Evolutionary conservation across 108 stramenopile species (phyloP), one percentile per base, ranked within the genome.

Genomic region (Parmales sp.): DNA sequence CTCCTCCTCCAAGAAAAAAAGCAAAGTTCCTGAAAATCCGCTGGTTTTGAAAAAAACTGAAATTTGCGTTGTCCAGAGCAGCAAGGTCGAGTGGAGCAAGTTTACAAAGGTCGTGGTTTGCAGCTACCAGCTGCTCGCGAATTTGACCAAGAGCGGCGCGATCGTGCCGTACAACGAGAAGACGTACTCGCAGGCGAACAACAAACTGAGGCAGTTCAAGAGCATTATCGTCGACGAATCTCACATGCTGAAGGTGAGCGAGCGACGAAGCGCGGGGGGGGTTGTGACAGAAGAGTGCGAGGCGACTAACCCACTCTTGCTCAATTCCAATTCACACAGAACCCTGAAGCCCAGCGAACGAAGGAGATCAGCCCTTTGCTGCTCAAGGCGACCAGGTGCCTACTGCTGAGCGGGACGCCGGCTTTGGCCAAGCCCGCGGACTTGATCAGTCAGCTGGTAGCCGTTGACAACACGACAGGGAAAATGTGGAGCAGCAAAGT

Each of bases 351-450:
- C 2, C 86, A 92, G 70, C 80, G 97, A 41, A 95, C 95, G 0
- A 78, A 72, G 38, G 63, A 64, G 13, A 70, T 96, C 13, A 54
- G 90, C 11, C 95, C 96, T 0, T 38, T 99, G 9, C 70, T 97
- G 18, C 76, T 80, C 18, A 71, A 71, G 22, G 88, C 96, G 4
- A 71, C 74, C 11, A 72, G 95, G 23, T 86, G 90, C 64, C 43
- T 97, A 1, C 67, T 99, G 65, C 80, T 99, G 11, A 89, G 90
- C 5, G 98, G 98, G 19, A 99, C 98, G 7, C 98, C 98, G 0
- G 95, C 95, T 6, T 69, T 99, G n/a, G 85, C 94, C 1, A 74
- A 86, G 5, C 98, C 98, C 8, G 69, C 82, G 26, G 98, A 99
- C 69, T 71, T 99, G 25, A 97, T 84, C 83, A 91, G 95, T 5